These are phyloP conservation scores for Rhytidiadelphus loreus DNA, from an alignment of 225 moss, liverwort and hornwort species.

Conservation along the genomic window DNA sequence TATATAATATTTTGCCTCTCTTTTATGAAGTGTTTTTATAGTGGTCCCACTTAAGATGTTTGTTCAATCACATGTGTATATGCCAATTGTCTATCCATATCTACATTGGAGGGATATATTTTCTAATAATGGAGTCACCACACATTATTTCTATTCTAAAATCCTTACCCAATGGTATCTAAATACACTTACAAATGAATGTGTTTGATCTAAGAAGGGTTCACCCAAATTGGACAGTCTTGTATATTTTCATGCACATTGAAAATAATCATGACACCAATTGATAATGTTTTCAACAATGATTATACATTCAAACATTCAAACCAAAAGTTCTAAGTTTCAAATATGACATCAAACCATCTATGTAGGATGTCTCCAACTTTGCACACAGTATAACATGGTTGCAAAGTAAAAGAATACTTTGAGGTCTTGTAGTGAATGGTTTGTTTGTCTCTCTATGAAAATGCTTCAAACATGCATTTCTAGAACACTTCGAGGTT, in stretches of 20 bases:
- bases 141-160: background rate
- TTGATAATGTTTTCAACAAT: background rate
- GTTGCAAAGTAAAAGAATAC: background rate
- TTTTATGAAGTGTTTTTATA: background rate
- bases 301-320: background rate
- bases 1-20: background rate
- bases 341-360: background rate
- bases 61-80: background rate
- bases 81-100: background rate
- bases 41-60: background rate
- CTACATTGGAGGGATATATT: background rate
- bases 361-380: background rate
- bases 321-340: background rate
- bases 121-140: rapidly evolving
- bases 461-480: background rate
- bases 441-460: background rate
- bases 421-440: background rate
- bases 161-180: background rate
- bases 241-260: background rate
- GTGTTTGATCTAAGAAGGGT: no score
- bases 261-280: background rate
- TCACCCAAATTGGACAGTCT: background rate
- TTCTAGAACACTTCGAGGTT: background rate
- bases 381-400: background rate
- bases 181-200: background rate